These are phyloP conservation scores for Pythium utonaiense DNA, from an alignment of 352 stramenopile genomes.

Conservation along the genomic window DNA sequence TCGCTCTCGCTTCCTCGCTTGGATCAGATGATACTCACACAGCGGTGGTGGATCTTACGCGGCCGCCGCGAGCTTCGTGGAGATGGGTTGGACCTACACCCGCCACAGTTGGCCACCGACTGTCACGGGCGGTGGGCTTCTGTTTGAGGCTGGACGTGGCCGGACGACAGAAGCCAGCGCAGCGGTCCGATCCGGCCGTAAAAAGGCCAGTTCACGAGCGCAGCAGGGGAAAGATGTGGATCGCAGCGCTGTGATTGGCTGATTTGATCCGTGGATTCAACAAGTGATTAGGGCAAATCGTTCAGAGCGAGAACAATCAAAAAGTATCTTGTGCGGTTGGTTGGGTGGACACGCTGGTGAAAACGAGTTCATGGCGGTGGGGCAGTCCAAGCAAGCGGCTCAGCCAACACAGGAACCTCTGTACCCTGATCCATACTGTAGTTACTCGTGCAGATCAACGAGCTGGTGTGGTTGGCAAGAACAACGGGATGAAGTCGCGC, in stretches of 20 bases:
- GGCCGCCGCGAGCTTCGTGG: conserved; percentile 4
- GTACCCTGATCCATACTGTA: too few relatives aligned
- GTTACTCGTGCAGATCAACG: too few relatives aligned
- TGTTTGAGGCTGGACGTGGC: conserved; percentile 16
- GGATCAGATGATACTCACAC: conserved; percentile 4
- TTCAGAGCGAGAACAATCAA: conserved; percentile 8
- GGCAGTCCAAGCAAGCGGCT: too few relatives aligned
- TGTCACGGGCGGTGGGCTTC: conserved; percentile 13
- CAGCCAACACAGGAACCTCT: too few relatives aligned
- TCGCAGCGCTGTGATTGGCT: conserved; percentile 18
- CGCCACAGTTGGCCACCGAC: conserved; percentile 22
- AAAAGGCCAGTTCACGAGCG: conserved; percentile 20
- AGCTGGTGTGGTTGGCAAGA: too few relatives aligned
- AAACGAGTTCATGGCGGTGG: too few relatives aligned
- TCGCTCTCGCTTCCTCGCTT: conserved; percentile 6
- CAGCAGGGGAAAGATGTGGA: conserved; percentile 29
- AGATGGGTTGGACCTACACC: conserved; percentile 4
- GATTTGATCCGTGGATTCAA: conserved; percentile 22
- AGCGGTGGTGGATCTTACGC: conserved; percentile 13
- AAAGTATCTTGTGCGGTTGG: conserved; percentile 29
- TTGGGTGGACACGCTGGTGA: too few relatives aligned
- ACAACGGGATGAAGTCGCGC: too few relatives aligned
- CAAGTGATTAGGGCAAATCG: conserved; percentile 24
- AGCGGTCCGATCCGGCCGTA: conserved; percentile 12
- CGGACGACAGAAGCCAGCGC: conserved; percentile 26